phyloP scores from a whole-genome alignment of 2,329 filamentous ascomycete species.

The Sporothrix dimorphospora region DNA sequence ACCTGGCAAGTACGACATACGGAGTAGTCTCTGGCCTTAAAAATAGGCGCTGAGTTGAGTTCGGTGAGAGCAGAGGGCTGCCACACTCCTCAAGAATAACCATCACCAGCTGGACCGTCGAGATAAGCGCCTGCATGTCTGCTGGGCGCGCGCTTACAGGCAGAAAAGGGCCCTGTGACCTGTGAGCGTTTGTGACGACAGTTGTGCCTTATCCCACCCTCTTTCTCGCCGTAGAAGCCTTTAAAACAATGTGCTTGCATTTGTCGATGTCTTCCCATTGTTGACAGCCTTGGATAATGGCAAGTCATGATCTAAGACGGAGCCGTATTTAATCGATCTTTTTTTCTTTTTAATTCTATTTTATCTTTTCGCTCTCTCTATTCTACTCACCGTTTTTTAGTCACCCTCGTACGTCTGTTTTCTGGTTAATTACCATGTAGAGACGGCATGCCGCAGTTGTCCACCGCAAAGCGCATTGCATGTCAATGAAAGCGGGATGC shows the following conservation, averaged over 20 bases:
- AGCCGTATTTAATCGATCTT: neutral
- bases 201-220: neutral
- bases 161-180: neutral
- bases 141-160: constrained; percentile 4
- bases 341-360: neutral
- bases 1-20: too few species aligned
- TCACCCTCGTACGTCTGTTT: neutral
- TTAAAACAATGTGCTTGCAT: neutral
- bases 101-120: neutral
- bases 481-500: neutral
- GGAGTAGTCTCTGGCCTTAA: too few species aligned
- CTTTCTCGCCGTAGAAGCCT: too few species aligned
- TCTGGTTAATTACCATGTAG: neutral
- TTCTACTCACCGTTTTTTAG: neutral
- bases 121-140: neutral
- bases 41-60: constrained; percentile 5
- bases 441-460: neutral
- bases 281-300: neutral
- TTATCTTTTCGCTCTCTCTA: neutral
- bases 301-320: neutral
- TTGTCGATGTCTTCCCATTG: neutral
- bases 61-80: neutral
- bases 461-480: neutral
- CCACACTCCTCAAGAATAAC: neutral
- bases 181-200: too few species aligned